Evolutionary conservation across 176 grass and related monocot species (phyloP).

Genomic region (Ensete ventricosum): DNA sequence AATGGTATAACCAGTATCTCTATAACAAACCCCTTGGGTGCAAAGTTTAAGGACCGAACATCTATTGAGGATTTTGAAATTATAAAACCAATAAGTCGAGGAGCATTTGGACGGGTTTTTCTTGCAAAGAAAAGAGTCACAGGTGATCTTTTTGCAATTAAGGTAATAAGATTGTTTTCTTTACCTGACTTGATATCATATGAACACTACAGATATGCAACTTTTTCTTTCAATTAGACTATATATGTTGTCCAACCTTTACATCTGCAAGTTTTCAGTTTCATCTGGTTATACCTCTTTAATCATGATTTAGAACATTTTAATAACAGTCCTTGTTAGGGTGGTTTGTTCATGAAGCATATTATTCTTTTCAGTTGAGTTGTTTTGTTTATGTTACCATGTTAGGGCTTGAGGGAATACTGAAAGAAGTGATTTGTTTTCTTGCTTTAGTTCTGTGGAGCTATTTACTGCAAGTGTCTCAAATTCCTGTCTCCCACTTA

Average conservation of each 20-base stretch:
- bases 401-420: no score
- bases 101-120: constrained; percentile 87
- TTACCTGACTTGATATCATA: background rate
- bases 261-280: no score
- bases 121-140: constrained; percentile 93
- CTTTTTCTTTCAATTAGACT: background rate
- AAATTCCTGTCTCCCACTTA: no score
- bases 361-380: no score
- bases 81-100: constrained; percentile 85
- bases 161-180: constrained; percentile 33
- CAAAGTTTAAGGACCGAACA: constrained; percentile 70
- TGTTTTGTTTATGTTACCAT: no score
- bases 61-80: constrained; percentile 99
- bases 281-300: no score
- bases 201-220: background rate
- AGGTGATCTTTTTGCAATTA: constrained; percentile 88
- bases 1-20: constrained; percentile 25
- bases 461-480: no score
- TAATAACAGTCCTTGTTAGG: no score
- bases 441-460: no score
- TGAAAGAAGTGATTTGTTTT: no score
- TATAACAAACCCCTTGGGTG: constrained; percentile 19
- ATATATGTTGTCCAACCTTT: background rate
- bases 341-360: no score
- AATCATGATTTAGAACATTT: no score